Percentiles rank a stretch among this genome's conserved stretches.
Conservation (phyloP, 768 basidiomycete species). For the Leccinum longicurvipes region DNA sequence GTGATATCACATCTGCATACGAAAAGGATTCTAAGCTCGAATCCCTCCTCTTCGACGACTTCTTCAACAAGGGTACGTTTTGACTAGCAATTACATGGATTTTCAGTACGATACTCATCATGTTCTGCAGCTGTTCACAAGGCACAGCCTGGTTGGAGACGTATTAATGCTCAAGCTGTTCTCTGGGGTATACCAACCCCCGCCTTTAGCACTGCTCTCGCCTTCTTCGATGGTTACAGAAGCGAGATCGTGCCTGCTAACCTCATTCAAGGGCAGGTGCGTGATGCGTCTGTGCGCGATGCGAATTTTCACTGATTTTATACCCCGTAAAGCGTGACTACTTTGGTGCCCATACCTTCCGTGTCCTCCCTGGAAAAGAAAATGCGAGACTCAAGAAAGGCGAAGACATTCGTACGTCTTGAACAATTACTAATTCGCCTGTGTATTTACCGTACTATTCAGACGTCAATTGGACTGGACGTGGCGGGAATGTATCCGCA, state of each 20-base stretch:
- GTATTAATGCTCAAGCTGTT: conserved; percentile 91
- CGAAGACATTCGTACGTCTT: conserved; percentile 81
- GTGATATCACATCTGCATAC: conserved; percentile 90
- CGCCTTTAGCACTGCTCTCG: conserved; percentile 95
- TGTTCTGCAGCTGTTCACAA: conserved; percentile 68
- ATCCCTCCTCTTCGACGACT: conserved; percentile 92
- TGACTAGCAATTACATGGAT: background rate
- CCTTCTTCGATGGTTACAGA: conserved; percentile 99
- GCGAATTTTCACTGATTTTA: conserved; percentile 1
- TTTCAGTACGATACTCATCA: conserved; percentile 1
- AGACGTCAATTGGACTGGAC: conserved; percentile 99
- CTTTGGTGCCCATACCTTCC: conserved; percentile 99
- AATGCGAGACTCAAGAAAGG: conserved; percentile 75
- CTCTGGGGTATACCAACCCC: conserved; percentile 98
- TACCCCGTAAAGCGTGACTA: conserved; percentile 73
- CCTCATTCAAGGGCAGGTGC: conserved; percentile 88
- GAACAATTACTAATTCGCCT: background rate
- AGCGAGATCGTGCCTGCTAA: conserved; percentile 93
- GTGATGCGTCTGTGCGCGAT: conserved; percentile 9
- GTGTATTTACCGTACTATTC: conserved; percentile 1
- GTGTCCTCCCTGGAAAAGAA: conserved; percentile 88
- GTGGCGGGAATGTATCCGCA: conserved; percentile 92
- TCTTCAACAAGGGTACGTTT: conserved; percentile 88
- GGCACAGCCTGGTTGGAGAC: conserved; percentile 98
- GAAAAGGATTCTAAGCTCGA: conserved; percentile 80